Base-by-base conservation (phyloP, 2,329 filamentous ascomycete species). In the Dendrostoma leiphaemia region DNA sequence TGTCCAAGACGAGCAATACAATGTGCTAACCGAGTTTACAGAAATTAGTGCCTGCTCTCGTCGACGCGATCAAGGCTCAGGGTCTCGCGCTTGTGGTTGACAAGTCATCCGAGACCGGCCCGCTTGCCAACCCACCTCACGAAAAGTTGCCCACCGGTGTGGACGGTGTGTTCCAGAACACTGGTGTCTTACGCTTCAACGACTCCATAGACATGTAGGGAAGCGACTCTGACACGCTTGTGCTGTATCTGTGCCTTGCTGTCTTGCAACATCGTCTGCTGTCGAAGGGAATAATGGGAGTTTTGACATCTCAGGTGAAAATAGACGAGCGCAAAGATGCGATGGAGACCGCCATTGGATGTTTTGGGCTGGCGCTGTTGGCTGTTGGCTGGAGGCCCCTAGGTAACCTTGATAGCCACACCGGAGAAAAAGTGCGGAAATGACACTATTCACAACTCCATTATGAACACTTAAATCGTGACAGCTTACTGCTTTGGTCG, bases 1-100 rank as follows among this genome's bases (percentile, higher is more conserved):
- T n/a, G 12, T 9, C 9, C 6, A 15, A 19, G 17, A 43, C 3
- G 12, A 5, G 12, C 7, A 6, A 21, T 15, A 44, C 21, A 9
- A 10, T 24, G 31, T 54, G 17, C 53, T 63, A 53, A 61, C 59
- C 15, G 62, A 34, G n/a, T 24, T n/a, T 19, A 47, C 57, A 96
- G 91, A 90, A 95, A 58, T 91, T 96, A 76, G 92, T 97, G 8
- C 94, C 94, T 1, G 90, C 92, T 2, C 80, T 99, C 44, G 86
- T 96, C 50, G 90, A 95, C 62, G 90, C 92, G 2, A 93, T 99
- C 74, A 97, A 97, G 71, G 91, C 91, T 24, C 89, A 96, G 46
- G 93, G 94, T 24, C 79, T 99, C 48, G 93, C 96, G 5, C 81
- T 99, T 34, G 92, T 99, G 15, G 88, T 90, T 48, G 93, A 99